Conservation (phyloP, 331 rosid genomes). For the Telfairia occidentalis region DNA sequence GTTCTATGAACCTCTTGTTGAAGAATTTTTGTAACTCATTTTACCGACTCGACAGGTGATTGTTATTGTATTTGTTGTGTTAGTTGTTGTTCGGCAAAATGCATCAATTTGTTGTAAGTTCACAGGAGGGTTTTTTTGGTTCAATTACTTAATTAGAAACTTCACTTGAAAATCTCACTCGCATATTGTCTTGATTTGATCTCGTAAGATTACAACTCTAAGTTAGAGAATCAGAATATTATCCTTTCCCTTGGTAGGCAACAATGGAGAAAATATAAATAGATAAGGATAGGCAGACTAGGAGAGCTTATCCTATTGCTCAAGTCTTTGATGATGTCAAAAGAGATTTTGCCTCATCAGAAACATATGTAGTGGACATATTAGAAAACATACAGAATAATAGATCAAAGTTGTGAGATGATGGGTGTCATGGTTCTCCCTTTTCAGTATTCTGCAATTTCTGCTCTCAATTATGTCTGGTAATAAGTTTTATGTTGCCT, state of each 20-base stretch:
- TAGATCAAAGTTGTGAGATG: too few species aligned
- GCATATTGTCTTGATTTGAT: not conserved
- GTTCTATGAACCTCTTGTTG: conserved; percentile 58
- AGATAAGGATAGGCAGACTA: not conserved
- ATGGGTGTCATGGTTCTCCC: not conserved
- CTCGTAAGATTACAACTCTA: not conserved
- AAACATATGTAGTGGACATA: not conserved
- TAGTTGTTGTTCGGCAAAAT: not conserved
- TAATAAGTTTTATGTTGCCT: not conserved
- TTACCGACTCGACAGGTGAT: not conserved
- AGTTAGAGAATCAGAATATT: not conserved
- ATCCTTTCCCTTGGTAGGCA: not conserved
- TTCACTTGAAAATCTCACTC: not conserved
- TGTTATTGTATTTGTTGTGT: not conserved
- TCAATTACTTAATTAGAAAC: not conserved
- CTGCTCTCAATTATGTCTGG: not conserved
- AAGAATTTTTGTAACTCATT: conserved; percentile 29
- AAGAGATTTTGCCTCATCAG: not conserved
- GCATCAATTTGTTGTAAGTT: not conserved
- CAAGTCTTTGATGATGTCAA: not conserved
- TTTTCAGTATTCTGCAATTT: not conserved
- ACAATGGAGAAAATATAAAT: not conserved
- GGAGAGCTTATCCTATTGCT: not conserved
- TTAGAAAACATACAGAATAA: too few species aligned
- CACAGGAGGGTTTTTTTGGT: not conserved